phyloP scores from a whole-genome alignment of 2,329 filamentous ascomycete genomes.

The Bimuria novae-zelandiae region DNA sequence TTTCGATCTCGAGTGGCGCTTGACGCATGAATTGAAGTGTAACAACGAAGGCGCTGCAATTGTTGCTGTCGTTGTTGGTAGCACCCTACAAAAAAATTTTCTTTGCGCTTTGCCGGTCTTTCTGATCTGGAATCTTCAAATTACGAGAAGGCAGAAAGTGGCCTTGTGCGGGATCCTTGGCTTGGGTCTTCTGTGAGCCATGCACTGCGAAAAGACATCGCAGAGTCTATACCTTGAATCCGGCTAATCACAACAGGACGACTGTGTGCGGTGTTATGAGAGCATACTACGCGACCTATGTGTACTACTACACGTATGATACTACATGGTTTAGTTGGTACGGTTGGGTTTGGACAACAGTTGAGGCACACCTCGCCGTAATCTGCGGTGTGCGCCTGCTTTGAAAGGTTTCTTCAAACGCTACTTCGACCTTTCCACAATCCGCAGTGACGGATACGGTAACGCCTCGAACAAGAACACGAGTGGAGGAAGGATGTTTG shows the following conservation, averaged over 20 bases:
- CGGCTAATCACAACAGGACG: slow-evolving; percentile 23
- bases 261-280: slow-evolving; percentile 45
- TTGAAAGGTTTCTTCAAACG: slow-evolving; percentile 51
- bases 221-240: not conserved
- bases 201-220: not conserved
- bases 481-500: not conserved
- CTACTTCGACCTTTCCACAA: slow-evolving; percentile 37
- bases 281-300: slow-evolving; percentile 42
- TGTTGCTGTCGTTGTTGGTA: slow-evolving; percentile 45
- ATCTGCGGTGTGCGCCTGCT: slow-evolving; percentile 50
- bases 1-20: slow-evolving; percentile 40
- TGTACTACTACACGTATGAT: slow-evolving; percentile 45
- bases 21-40: slow-evolving; percentile 40
- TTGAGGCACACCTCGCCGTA: slow-evolving; percentile 49
- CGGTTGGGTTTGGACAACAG: slow-evolving; percentile 48
- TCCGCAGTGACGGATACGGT: slow-evolving; percentile 16
- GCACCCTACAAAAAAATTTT: slow-evolving; percentile 48
- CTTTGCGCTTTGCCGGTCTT: slow-evolving; percentile 49
- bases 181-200: slow-evolving; percentile 48
- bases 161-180: slow-evolving; percentile 52
- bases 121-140: slow-evolving; percentile 51
- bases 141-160: slow-evolving; percentile 50
- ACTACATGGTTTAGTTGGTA: slow-evolving; percentile 48
- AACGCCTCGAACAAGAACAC: not conserved
- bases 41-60: slow-evolving; percentile 46